Evolutionary conservation across 2,329 filamentous ascomycete genomes (phyloP).

Genomic region (Claviceps maximensis): DNA sequence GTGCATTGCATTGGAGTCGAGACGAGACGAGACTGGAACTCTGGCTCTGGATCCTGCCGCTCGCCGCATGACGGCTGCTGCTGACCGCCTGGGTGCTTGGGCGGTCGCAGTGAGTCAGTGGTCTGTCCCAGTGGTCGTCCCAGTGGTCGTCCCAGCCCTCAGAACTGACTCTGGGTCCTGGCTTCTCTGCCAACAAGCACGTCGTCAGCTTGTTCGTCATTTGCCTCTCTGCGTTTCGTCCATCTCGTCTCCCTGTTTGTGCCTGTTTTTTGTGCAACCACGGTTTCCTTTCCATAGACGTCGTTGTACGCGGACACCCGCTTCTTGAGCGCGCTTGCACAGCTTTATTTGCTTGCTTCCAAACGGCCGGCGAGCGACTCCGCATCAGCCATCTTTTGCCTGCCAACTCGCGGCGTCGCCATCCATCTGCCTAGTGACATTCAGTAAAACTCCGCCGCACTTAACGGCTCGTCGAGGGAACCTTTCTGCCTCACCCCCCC

Average conservation of each 20-base stretch:
- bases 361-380: background rate
- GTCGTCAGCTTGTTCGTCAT: background rate
- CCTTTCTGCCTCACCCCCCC: background rate
- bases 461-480: background rate
- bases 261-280: no score
- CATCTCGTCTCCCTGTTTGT: background rate
- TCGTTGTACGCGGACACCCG: background rate
- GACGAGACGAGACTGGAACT: no score
- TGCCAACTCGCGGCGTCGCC: background rate
- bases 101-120: no score
- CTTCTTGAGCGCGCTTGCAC: background rate
- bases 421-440: background rate
- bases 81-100: no score
- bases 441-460: background rate
- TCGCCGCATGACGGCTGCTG: no score
- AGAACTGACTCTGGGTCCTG: no score
- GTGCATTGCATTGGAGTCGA: no score
- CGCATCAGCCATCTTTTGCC: background rate
- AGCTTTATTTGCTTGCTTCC: background rate
- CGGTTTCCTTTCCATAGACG: background rate
- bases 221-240: background rate
- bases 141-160: no score
- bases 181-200: background rate
- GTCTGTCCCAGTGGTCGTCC: no score
- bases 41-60: no score